Evolutionary conservation across 2,329 filamentous ascomycete genomes (phyloP), one percentile per base, ranked within the genome.

Genomic region (Fulvia fulva): DNA sequence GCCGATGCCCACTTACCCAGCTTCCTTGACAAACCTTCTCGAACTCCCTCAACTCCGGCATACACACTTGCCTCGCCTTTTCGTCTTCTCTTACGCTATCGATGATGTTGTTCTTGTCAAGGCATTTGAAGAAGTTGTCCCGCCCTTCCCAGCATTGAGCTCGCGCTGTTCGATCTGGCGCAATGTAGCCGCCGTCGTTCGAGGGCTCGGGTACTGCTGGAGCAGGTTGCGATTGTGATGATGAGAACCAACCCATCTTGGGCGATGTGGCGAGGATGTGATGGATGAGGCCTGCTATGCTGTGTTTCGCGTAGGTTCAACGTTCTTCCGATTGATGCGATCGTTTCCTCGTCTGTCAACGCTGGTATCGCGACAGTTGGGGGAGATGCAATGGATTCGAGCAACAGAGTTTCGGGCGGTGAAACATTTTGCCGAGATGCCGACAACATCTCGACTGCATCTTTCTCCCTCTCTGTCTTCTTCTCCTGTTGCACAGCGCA

Each of bases 61-160:
- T 78, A 70, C 89, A 92, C 28, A 70, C 71, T 22, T 71, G 69
- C 56, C 79, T 81, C 57, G 81, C 81, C 60, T 81, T 81, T 65
- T 81, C 83, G 58, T 76, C 72, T 53, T 78, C 72, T 63, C 76
- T 78, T 59, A 90, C 79, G 53, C 84, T 83, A 75, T 99, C 92
- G 64, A 96, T 74, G 66, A 99, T 93, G 70, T 82, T 78, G 78
- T 91, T 82, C 65, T 83, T 82, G 76, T 97, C 91, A 47, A 99
- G 83, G 71, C 94, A 99, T 65, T 80, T 78, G 75, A 96, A 97
- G 81, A 94, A 97, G 63, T 77, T 77, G 77, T 99, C 94, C 66
- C 94, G 86, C 49, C 89, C 87, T 69, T 91, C 88, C 89, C 93
- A 99, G 84, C 94, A 99, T 70, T 83, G 81, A 68, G 86, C 81